A percentile compares a stretch with the other conserved stretches of the same genome.
Conservation (phyloP, 2,329 filamentous ascomycete genomes). For the Aureobasidium sp. region DNA sequence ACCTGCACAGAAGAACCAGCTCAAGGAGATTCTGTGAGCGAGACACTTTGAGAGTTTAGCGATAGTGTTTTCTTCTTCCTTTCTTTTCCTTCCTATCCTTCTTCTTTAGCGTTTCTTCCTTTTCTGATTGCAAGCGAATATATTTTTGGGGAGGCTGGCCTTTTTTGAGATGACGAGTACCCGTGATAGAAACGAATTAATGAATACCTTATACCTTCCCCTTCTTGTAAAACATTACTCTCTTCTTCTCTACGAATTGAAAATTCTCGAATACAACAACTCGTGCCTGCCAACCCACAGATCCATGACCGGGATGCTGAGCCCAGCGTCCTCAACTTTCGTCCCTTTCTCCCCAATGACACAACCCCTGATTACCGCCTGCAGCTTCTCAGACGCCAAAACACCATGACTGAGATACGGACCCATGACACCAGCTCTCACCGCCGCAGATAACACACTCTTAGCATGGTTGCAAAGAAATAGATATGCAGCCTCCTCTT, state of each 20-base stretch:
- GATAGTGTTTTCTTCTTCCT: neutral
- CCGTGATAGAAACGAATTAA: neutral
- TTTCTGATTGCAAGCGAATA: neutral
- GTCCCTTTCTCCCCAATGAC: constrained; percentile 54
- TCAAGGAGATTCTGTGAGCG: constrained; percentile 64
- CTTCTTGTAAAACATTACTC: too few relatives aligned
- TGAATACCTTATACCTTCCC: neutral
- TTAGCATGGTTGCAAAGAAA: constrained; percentile 71
- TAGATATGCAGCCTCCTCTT: constrained; percentile 60
- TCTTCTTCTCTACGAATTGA: constrained; percentile 51
- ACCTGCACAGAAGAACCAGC: constrained; percentile 64
- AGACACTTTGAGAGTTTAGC: neutral
- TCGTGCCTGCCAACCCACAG: constrained; percentile 78
- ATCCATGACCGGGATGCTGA: constrained; percentile 70
- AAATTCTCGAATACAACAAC: constrained; percentile 75
- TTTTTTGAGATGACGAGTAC: neutral
- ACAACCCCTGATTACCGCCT: constrained; percentile 47
- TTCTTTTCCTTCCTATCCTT: neutral
- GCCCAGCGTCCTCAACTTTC: constrained; percentile 57
- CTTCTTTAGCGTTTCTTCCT: neutral
- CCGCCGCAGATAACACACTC: constrained; percentile 66
- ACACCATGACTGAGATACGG: constrained; percentile 72
- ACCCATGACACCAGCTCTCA: constrained; percentile 68
- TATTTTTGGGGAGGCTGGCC: neutral
- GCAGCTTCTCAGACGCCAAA: constrained; percentile 53